phyloP scores from a whole-genome alignment of 345 rosid genomes.

The Clausena lansium region DNA sequence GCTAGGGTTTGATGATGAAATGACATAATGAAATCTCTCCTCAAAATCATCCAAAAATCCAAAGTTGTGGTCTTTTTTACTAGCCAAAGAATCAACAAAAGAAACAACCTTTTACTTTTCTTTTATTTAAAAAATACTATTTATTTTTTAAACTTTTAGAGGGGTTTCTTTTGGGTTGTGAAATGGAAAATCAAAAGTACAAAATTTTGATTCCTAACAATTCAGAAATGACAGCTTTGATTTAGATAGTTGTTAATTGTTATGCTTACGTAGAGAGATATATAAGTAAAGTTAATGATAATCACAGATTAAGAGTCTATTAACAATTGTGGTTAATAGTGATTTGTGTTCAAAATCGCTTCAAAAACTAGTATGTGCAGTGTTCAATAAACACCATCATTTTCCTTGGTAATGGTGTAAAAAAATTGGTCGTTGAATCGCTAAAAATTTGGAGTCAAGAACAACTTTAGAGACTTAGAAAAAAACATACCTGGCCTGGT shows the following conservation, averaged over 20 bases:
- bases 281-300: neutral
- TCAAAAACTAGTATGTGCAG: neutral
- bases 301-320: neutral
- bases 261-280: neutral
- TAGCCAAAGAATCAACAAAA: conserved; percentile 33
- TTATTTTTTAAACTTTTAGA: conserved; percentile 27
- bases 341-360: neutral
- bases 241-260: conserved; percentile 17
- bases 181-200: conserved; percentile 24
- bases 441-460: conserved; percentile 23
- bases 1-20: conserved; percentile 17
- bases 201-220: conserved; percentile 11
- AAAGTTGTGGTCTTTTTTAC: conserved; percentile 19
- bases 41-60: conserved; percentile 39
- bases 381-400: conserved; percentile 20
- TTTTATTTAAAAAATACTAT: neutral
- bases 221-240: conserved; percentile 23
- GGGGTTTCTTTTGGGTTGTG: conserved; percentile 22
- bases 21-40: conserved; percentile 16
- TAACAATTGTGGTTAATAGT: neutral
- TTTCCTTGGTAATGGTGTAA: conserved; percentile 36
- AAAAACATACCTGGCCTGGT: conserved; percentile 7
- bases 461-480: conserved; percentile 16
- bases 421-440: conserved; percentile 6
- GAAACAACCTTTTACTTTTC: conserved; percentile 27